A percentile compares a stretch with the other conserved stretches of the same genome.
Conservation (phyloP, 495 filamentous ascomycete species). For the Cercophora scortea region DNA sequence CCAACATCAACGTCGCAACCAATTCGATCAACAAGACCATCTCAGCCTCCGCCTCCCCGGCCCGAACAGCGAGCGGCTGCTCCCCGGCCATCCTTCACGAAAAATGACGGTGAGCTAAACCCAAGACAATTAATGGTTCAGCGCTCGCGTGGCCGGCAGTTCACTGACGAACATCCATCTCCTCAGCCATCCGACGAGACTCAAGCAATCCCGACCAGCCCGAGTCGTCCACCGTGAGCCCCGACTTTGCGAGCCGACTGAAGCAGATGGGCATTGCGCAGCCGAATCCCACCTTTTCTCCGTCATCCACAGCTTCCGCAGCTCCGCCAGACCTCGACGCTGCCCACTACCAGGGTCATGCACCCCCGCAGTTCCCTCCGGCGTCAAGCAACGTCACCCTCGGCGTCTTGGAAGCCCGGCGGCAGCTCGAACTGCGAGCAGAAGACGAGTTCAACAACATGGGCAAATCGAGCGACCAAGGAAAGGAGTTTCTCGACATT, state of each 20-base stretch:
- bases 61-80: conserved; percentile 7
- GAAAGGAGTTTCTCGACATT: conserved; percentile 33
- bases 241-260: conserved; percentile 32
- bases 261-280: conserved; percentile 38
- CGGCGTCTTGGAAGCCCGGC: conserved; percentile 31
- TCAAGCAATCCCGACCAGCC: conserved; percentile 15
- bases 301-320: conserved; percentile 32
- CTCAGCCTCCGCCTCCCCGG: neutral
- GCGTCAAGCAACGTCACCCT: conserved; percentile 30
- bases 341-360: neutral
- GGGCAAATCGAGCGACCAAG: conserved; percentile 15
- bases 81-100: conserved; percentile 22
- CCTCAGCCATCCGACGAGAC: conserved; percentile 25
- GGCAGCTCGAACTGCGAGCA: conserved; percentile 26
- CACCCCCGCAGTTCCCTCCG: conserved; percentile 19
- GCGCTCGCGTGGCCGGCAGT: neutral
- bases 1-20: conserved; percentile 9
- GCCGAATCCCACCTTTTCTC: conserved; percentile 39
- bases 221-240: conserved; percentile 20
- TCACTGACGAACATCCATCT: neutral
- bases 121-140: neutral
- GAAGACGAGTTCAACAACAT: conserved; percentile 28
- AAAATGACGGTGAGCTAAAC: conserved; percentile 23
- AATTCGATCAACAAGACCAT: neutral
- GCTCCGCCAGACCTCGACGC: conserved; percentile 5